Evolutionary conservation across 192 early-diverging fungal genomes (phyloP), one percentile per base, ranked within the genome.

Genomic region (Coemansia reversa): DNA sequence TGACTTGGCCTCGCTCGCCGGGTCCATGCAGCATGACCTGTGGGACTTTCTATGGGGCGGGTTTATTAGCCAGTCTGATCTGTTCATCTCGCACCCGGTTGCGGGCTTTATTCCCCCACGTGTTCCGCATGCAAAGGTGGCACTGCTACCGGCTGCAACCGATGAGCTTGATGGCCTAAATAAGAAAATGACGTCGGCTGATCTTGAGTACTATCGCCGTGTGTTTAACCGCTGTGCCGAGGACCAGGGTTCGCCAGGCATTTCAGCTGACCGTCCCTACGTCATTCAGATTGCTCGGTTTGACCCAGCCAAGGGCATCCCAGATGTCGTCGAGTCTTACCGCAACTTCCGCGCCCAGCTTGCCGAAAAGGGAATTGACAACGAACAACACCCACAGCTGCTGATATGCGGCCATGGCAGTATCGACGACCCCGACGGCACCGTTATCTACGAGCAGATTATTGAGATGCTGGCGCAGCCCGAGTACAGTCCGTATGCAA

Each of bases 351-450:
- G 90, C 58, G 58, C 75, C 16, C 82, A 83, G 45, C 69, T 92
- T 60, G 60, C 60, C 7, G 74, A 76, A 48, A 73, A 57, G 22
- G 80, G 74, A 60, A 56, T 62, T 4, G 66, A 70, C 16, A 71
- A 67, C n/a, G 66, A 74, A 2, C 67, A 81, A 23, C 80, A 83
- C 28, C 91, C 90, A 12, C 91, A 92, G 70, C 78, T 93, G 20
- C 83, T 93, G 20, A 72, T 92, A 11, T 87, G 87, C 59, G 92
- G 92, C 7, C 86, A 91, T 63, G 89, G 92, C 16, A 87, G 86
- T 64, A 84, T 94, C 48, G 92, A 94, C 72, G 91, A 94, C 72
- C 92, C 92, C 22, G 91, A 94, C 58, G 92, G 89, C 51, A 83
- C 83, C 2, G 58, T 87, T 16, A 84, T 91, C 33, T 90, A 84